Percentiles rank a stretch among this genome's conserved stretches.
These are phyloP conservation scores for Mentha longifolia DNA, from an alignment of 257 asterid species.

Conservation along the genomic window DNA sequence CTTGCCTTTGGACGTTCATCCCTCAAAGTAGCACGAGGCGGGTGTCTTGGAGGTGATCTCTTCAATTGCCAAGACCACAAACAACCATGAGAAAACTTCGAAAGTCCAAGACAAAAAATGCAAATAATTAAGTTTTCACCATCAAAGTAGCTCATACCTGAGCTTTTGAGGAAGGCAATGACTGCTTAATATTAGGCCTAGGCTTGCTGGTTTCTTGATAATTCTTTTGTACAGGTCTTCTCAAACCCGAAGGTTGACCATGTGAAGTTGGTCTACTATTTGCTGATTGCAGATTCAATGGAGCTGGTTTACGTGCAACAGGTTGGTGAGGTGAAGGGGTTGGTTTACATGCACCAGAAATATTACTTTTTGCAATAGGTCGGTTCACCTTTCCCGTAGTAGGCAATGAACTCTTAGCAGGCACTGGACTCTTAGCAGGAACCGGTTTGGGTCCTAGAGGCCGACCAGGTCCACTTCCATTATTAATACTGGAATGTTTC, in stretches of 20 bases:
- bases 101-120: neutral
- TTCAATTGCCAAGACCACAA: constrained; percentile 48
- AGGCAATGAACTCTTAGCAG: constrained; percentile 48
- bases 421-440: constrained; percentile 53
- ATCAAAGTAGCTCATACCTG: constrained; percentile 42
- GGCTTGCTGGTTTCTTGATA: constrained; percentile 51
- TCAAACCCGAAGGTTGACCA: constrained; percentile 46
- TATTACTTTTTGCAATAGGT: constrained; percentile 42
- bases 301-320: constrained; percentile 37
- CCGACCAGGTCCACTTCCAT: constrained; percentile 84
- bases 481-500: constrained; percentile 54
- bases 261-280: constrained; percentile 40
- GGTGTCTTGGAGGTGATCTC: constrained; percentile 45
- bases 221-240: constrained; percentile 50
- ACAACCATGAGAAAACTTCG: neutral
- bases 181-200: constrained; percentile 45
- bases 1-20: constrained; percentile 55
- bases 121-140: neutral
- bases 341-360: constrained; percentile 42
- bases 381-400: constrained; percentile 43
- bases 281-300: constrained; percentile 38
- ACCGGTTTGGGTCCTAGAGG: constrained; percentile 50
- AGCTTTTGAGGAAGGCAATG: constrained; percentile 49
- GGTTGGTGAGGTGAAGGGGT: constrained; percentile 38
- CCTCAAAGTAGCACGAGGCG: constrained; percentile 41